Percentiles rank a stretch among this genome's conserved stretches.
phyloP scores from a whole-genome alignment of 176 grass and related monocot species.

The Juncus effusus region DNA sequence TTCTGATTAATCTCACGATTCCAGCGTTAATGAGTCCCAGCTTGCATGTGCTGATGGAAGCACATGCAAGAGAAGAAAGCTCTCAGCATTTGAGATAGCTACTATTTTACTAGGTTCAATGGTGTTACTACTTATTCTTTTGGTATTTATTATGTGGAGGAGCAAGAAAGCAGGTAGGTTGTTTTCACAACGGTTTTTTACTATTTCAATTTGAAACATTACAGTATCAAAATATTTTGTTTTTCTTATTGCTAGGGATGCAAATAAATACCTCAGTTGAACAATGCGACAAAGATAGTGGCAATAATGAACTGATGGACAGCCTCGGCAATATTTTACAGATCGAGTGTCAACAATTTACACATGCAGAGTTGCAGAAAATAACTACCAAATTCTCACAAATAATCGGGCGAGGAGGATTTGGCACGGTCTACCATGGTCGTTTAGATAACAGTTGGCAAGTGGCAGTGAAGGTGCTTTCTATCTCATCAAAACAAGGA shows the following conservation, averaged over 20 bases:
- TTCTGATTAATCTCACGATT: too few species aligned
- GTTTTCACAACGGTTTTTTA: too few species aligned
- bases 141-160: not conserved
- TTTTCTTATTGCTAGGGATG: not conserved
- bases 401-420: constrained; percentile 27
- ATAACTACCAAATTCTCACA: constrained; percentile 28
- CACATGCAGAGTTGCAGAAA: constrained; percentile 17
- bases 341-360: constrained; percentile 9
- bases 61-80: too few species aligned
- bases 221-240: too few species aligned
- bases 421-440: constrained; percentile 28
- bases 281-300: not conserved
- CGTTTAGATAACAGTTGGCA: not conserved
- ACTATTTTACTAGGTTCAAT: not conserved
- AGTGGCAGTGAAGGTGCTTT: constrained; percentile 27
- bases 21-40: not conserved
- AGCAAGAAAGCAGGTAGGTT: too few species aligned
- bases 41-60: too few species aligned
- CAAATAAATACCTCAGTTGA: not conserved
- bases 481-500: constrained; percentile 9
- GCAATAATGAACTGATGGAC: constrained; percentile 10
- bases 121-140: not conserved
- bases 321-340: not conserved
- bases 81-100: not conserved
- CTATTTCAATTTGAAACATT: too few species aligned